Evolutionary conservation across 2,329 filamentous ascomycete species (phyloP), one percentile per base, ranked within the genome.

Genomic region (Colletotrichum lentis): DNA sequence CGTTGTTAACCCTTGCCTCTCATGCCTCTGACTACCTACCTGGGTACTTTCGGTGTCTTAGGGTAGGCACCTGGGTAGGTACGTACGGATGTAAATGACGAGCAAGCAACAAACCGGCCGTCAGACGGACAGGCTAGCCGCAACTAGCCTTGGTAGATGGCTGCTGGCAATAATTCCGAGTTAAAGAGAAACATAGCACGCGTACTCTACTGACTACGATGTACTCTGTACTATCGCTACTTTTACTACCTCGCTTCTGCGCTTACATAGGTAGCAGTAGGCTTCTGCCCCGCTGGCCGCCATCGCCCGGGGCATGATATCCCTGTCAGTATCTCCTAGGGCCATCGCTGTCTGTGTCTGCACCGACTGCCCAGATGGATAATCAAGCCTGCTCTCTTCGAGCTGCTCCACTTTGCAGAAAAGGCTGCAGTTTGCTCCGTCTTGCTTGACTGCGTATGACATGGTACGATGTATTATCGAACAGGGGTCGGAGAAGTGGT

Each of bases 321-420:
- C 60, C 62, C 46, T 64, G 44, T 64, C 54, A 20, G 24, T 43
- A 4, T 18, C 58, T 57, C 31, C 59, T 64, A 53, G 60, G 39
- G 49, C 61, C 54, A 54, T 50, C 54, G 18, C 18, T 43, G 54
- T 68, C 53, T 31, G 60, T 68, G 61, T 61, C 43, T 47, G 47
- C 43, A 54, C 65, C 61, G 47, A 64, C 31, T 35, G 8, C 31
- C 31, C 7, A 35, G 7, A 35, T 35, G 31, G 61, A 64, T 59
- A 54, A 31, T 22, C 5, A 14, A 39, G 5, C 53, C 64, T 59
- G 54, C 31, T 3, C 24, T 35, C 57, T 64, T 53, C 27, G 41
- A 59, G 5, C 27, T 64, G 41, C 41, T 67, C 58, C 22, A 62
- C 52, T 53, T 55, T 61, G 47, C 37, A 37, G 56, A 59, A 49